These are phyloP conservation scores for Sporisorium iseilematis-ciliati DNA, from an alignment of 1,284 basidiomycete species.

Conservation along the genomic window DNA sequence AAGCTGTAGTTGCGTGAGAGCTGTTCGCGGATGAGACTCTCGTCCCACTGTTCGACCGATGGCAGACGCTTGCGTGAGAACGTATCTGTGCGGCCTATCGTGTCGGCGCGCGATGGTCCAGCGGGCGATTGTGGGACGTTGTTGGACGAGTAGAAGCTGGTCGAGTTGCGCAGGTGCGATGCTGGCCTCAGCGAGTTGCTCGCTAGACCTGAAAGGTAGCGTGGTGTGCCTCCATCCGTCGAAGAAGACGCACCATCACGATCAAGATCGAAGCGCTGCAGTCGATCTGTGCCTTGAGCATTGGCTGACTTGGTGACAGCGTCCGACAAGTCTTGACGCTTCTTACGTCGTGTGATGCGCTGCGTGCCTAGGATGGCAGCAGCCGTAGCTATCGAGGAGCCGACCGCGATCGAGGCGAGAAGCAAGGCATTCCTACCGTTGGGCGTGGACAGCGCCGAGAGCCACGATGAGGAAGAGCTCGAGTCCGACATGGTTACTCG, in stretches of 20 bases:
- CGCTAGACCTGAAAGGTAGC: constrained; percentile 50
- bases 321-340: constrained; percentile 52
- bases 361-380: constrained; percentile 55
- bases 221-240: constrained; percentile 53
- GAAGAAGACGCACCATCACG: constrained; percentile 41
- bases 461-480: constrained; percentile 33
- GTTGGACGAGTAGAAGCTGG: constrained; percentile 35
- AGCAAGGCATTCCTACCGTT: constrained; percentile 43
- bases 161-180: constrained; percentile 40
- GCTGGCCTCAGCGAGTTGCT: constrained; percentile 35
- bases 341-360: constrained; percentile 37
- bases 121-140: constrained; percentile 27
- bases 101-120: constrained; percentile 31
- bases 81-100: constrained; percentile 12
- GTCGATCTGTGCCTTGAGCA: constrained; percentile 33
- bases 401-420: constrained; percentile 55
- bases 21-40: constrained; percentile 73
- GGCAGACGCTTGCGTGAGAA: constrained; percentile 37
- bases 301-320: constrained; percentile 43
- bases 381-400: constrained; percentile 58
- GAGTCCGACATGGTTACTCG: constrained; percentile 32
- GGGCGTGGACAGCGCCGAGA: constrained; percentile 28
- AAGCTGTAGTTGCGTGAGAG: constrained; percentile 94
- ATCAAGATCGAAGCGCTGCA: constrained; percentile 36
- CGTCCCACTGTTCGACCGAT: constrained; percentile 58